A percentile compares a stretch with the other conserved stretches of the same genome.
These are phyloP conservation scores for Solanum neorickii DNA, from an alignment of 257 asterid genomes.

Conservation along the genomic window DNA sequence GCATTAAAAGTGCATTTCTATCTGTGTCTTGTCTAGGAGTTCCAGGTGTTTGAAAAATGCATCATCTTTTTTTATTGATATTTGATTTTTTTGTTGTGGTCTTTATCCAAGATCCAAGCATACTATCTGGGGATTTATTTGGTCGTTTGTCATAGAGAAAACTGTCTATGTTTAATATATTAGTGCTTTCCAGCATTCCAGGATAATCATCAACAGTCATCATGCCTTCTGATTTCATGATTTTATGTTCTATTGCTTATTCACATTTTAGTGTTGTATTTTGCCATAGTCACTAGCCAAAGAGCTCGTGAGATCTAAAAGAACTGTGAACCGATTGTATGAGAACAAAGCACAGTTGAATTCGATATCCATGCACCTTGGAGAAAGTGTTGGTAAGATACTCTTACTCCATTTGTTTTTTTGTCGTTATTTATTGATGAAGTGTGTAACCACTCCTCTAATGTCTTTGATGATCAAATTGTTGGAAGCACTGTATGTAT, in stretches of 20 bases:
- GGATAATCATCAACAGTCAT: not conserved
- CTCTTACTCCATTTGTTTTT: not conserved
- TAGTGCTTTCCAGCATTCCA: not conserved
- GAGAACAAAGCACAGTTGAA: conserved; percentile 95
- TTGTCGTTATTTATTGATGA: not conserved
- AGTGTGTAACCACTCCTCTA: not conserved
- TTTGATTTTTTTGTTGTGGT: not conserved
- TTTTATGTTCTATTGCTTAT: not conserved
- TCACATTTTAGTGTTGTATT: not conserved
- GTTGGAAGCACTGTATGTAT: not conserved
- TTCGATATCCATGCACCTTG: conserved; percentile 92
- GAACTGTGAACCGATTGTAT: conserved; percentile 69
- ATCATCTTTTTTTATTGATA: not conserved
- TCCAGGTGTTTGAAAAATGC: not conserved
- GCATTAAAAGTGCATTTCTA: not conserved
- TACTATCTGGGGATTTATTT: not conserved
- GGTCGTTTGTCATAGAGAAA: not conserved
- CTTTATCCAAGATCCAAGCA: not conserved
- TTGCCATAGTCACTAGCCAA: conserved; percentile 63
- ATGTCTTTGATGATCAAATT: not conserved
- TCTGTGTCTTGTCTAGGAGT: not conserved
- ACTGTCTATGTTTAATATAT: not conserved
- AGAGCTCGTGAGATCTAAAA: conserved; percentile 84
- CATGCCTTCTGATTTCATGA: not conserved
- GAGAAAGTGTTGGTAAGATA: conserved; percentile 82